Evolutionary conservation across 495 filamentous ascomycete species (phyloP), one percentile per base, ranked within the genome.

Genomic region (Penicillium pancosmium): DNA sequence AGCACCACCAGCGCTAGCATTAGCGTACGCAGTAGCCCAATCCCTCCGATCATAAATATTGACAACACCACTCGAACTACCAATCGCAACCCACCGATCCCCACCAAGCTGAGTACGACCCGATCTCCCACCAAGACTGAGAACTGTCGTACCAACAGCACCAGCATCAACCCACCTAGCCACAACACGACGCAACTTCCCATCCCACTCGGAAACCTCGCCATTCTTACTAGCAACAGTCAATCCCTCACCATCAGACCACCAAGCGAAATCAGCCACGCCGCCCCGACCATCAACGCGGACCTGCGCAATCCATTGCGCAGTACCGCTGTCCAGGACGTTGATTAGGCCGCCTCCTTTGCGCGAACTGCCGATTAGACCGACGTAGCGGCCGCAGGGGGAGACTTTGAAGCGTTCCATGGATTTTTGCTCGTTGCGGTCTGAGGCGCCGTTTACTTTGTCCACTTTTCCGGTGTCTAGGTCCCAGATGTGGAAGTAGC

Each of bases 401-500:
- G 88, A 91, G 41, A 91, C 76, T 63, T 89, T 90, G 78, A 98
- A 93, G 40, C 80, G 79, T 71, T 97, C 95, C 91, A 97, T 97
- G 52, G 84, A 90, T 49, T 83, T 88, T 68, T 97, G 94, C 70
- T 93, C 90, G 57, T 88, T 85, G 52, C 95, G 90, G 63, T 79
- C 77, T 11, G 74, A 65, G 23, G 77, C 63, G 48, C 90, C 92
- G 63, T 91, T 90, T 44, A 98, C 82, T 58, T 96, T 96, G 68
- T 93, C 88, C 31, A 98, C 82, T 21, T 78, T 78, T 21, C 94
- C 95, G 7, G 89, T 85, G 41, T 86, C 72, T 4, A 98, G 80
- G 68, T 97, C 87, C 94, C 94, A 98, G 64, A 85, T 86, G 76
- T 98, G 94, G 76, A 97, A 96, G 73, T 94, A 98, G 60, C 88